Base-by-base conservation (phyloP, 441 rosid species). In the Isatis lusitanica region DNA sequence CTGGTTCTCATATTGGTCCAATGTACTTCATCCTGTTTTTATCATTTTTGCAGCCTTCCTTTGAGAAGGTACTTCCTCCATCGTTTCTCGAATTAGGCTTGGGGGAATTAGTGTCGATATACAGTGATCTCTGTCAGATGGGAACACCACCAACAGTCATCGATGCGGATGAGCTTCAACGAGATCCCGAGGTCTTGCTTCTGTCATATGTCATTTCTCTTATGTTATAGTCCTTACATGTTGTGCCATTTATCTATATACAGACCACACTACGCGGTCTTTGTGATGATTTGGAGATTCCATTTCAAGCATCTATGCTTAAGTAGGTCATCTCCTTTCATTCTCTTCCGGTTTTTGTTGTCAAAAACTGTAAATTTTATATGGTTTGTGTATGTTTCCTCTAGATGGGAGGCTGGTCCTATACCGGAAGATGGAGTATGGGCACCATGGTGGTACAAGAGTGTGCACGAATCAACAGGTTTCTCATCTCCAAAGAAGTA, bases 381-480 rank as follows among this genome's bases (percentile, higher is more conserved):
- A 35, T 58, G 26, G 13, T 58, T 17, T 26, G 0, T 26, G n/a
- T 53, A 35, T 53, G 28, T 44, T 73, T 73, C 16, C 17, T 30
- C 30, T 13, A 74, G 78, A 80, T 91, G 97, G 98, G 85, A 86
- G 79, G 90, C 90, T 84, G 96, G 94, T 81, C 91, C 98, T 38
- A 91, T 89, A 76, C 83, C 81, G 39, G 63, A 86, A 39, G 97
- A 91, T 77, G 98, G 98, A 47, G 8, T 87, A 35, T 90, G 98
- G 98, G 97, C 94, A 13, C 90, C 91, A 62, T 86, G 92, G 98
- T 91, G 98, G 98, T 93, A 93, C 70, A 72, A 80, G 73, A 82
- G 83, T 66, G 84, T 87, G 21, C 94, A 87, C 44, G 67, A 84
- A 65, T 89, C 97, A 13, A 90, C 91, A 4, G 35, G 87, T 73